Evolutionary conservation across 352 stramenopile genomes (phyloP).

Genomic region (Phytophthora fragariaefolia): DNA sequence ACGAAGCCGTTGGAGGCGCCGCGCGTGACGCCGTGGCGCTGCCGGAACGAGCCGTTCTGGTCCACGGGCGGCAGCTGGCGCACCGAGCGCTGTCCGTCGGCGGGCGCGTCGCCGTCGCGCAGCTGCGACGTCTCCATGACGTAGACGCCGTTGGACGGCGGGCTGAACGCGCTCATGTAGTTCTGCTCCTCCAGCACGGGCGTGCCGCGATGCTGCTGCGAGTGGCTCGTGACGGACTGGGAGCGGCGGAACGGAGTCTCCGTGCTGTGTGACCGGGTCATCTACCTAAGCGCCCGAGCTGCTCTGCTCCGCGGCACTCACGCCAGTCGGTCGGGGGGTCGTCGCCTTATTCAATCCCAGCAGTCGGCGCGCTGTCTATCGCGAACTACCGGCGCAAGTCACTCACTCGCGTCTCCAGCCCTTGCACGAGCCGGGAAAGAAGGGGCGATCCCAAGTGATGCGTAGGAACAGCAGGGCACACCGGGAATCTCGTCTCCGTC

Average conservation of each 20-base stretch:
- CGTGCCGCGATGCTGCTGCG: slow-evolving; percentile 61
- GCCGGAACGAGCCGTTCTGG: slow-evolving; percentile 41
- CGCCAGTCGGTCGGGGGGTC: slow-evolving; percentile 18
- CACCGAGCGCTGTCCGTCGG: slow-evolving; percentile 44
- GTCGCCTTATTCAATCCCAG: slow-evolving; percentile 30
- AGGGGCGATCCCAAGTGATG: slow-evolving; percentile 31
- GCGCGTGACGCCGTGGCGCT: slow-evolving; percentile 30
- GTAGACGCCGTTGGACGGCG: slow-evolving; percentile 61
- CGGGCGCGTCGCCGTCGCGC: slow-evolving; percentile 32
- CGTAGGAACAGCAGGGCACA: slow-evolving; percentile 27
- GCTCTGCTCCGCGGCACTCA: slow-evolving; percentile 4
- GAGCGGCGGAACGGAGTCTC: slow-evolving; percentile 41
- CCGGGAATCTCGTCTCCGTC: slow-evolving; percentile 19
- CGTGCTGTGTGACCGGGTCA: slow-evolving; percentile 41
- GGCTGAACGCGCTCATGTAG: slow-evolving; percentile 64
- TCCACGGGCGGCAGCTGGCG: slow-evolving; percentile 46
- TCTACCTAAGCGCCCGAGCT: slow-evolving; percentile 11
- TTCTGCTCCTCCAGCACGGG: slow-evolving; percentile 79
- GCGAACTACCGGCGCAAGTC: slow-evolving; percentile 24
- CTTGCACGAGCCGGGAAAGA: slow-evolving; percentile 31
- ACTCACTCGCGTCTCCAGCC: slow-evolving; percentile 12
- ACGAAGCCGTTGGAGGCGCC: slow-evolving; percentile 45
- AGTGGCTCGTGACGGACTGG: slow-evolving; percentile 40
- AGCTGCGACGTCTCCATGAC: slow-evolving; percentile 70
- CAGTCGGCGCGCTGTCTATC: slow-evolving; percentile 33